These are phyloP conservation scores for Diaporthe vaccinii DNA, from an alignment of 2,329 filamentous ascomycete genomes.

Conservation along the genomic window DNA sequence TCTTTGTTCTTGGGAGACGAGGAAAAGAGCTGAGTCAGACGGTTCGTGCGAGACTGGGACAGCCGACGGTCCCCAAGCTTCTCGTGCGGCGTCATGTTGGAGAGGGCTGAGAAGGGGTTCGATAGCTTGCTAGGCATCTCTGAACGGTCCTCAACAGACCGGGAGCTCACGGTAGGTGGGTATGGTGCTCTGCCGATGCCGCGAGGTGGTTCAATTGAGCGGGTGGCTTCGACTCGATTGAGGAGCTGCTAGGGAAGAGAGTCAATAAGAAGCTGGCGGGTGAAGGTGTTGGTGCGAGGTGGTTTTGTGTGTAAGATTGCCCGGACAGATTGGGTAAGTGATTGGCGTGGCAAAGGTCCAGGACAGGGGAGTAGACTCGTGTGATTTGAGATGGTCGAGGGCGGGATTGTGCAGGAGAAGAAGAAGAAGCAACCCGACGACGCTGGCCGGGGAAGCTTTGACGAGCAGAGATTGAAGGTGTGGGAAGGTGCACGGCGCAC, in stretches of 20 bases:
- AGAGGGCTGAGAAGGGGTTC: constrained; percentile 67
- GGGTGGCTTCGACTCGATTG: constrained; percentile 5
- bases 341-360: neutral
- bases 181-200: neutral
- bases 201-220: constrained; percentile 2
- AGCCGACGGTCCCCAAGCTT: constrained; percentile 68
- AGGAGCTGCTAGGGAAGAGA: constrained; percentile 1
- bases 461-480: constrained; percentile 1
- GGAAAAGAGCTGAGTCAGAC: constrained; percentile 86
- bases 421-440: too few relatives aligned
- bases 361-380: neutral
- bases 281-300: neutral
- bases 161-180: neutral
- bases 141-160: constrained; percentile 40
- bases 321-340: neutral
- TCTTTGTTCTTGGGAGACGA: constrained; percentile 82
- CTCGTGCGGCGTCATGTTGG: constrained; percentile 63
- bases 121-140: constrained; percentile 72
- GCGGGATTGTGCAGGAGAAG: constrained; percentile 10
- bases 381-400: neutral
- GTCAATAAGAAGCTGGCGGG: constrained; percentile 11
- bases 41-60: constrained; percentile 78
- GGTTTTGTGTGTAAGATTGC: constrained; percentile 17
- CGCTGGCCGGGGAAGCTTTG: neutral
- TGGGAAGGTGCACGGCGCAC: constrained; percentile 20